Evolutionary conservation across 768 basidiomycete genomes (phyloP), one percentile per base, ranked within the genome.

Genomic region (Cystofilobasidium macerans): DNA sequence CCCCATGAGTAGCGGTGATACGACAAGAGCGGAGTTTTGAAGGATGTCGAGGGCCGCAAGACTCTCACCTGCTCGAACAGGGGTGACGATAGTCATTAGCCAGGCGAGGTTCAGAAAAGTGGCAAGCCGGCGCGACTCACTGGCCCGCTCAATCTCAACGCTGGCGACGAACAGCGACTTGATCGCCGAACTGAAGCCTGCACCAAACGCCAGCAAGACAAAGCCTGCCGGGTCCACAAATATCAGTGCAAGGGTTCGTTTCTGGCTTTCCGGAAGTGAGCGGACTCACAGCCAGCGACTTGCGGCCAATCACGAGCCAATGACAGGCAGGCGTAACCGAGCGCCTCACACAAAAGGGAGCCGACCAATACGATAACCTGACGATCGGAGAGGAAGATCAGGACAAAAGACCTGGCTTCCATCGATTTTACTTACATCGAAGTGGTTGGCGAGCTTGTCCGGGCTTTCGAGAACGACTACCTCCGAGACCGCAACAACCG

Each of bases 151-250:
- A 12, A 9, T 8, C 8, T 51, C 48, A 11, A 24, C 12, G 8
- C n/a, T 24, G 11, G 48, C 48, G 48, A 51, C 6, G 28, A 51
- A 51, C n/a, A 51, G 48, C 48, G 48, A 51, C 48, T 51, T 51
- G 48, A 51, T 24, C 5, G n/a, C 24, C 3, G 48, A 3, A 12
- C 9, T 24, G 24, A 30, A 26, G n/a, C 48, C 48, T 8, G 48
- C 9, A 5, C 18, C 4, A 3, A 51, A 20, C n/a, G 48, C 7
- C n/a, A 51, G 48, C 5, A 51, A 20, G 9, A 24, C 9, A 51
- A 51, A 51, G 28, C 24, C 48, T 51, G n/a, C n/a, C n/a, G 42
- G 42, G 36, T 38, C 8, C 11, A 18, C 12, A 7, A 18, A 9
- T 22, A 22, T 24, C 7, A 47, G 24, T 6, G 45, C 45, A 22